Conservation (phyloP, 176 grass and related monocot species). For the Oryza rufipogon region DNA sequence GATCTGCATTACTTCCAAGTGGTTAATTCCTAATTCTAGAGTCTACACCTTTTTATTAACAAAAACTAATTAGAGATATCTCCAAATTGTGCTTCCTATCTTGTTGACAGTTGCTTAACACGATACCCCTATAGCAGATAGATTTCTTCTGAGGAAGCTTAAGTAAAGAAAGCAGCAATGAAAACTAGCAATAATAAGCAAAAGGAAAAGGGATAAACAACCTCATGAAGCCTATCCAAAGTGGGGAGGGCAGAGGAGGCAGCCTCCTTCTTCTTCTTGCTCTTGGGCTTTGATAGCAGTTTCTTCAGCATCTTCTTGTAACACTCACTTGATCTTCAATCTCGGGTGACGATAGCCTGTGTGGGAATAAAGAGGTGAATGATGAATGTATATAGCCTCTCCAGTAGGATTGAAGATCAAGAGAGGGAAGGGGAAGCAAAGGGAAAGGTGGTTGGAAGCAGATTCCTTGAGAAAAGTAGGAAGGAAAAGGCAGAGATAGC, state of each 20-base stretch:
- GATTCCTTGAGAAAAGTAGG: slow-evolving; percentile 16
- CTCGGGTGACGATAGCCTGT: slow-evolving; percentile 24
- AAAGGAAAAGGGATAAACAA: not conserved
- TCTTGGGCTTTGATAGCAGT: slow-evolving; percentile 47
- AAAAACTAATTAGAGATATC: not conserved
- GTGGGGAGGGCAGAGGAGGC: slow-evolving; percentile 55
- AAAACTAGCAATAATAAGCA: not conserved
- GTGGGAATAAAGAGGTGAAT: slow-evolving; percentile 1
- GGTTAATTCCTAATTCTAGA: not conserved
- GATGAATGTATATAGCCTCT: slow-evolving; percentile 13
- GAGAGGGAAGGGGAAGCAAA: not conserved
- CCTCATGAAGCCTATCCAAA: slow-evolving; percentile 57
- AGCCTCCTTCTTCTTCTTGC: slow-evolving; percentile 61
- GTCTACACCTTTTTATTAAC: not conserved
- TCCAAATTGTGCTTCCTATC: not conserved
- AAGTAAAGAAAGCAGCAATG: not conserved
- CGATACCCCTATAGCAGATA: not conserved
- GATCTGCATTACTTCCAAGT: not conserved
- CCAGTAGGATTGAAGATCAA: not conserved
- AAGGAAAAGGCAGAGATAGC: not conserved
- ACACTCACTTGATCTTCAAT: slow-evolving; percentile 5
- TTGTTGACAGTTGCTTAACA: not conserved
- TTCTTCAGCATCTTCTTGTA: slow-evolving; percentile 54
- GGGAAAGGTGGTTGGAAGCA: not conserved
- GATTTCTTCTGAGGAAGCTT: not conserved